Base-by-base conservation (phyloP, 352 stramenopile genomes). In the Phytophthora vignae region DNA sequence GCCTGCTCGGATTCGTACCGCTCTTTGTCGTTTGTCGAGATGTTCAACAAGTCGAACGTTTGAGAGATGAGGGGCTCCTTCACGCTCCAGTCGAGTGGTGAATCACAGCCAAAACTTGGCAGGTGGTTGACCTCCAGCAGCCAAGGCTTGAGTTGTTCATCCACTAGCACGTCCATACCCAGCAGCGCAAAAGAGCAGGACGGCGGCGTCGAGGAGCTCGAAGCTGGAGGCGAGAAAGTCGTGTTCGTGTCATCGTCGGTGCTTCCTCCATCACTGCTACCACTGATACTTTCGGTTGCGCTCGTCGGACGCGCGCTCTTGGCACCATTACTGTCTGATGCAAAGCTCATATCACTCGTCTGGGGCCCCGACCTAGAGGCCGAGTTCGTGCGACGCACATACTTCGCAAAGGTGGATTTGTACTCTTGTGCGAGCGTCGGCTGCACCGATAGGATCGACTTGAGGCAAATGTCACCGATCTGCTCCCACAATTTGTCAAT, bases 61-160 rank as follows among this genome's bases (percentile, higher is more conserved):
- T 99, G 92, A 7, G 85, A 90, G 48, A 99, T 98, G 3, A 99
- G 85, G 15, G 92, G 87, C 64, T 95, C 90, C 74, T 99, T 99
- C 73, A 99, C 96, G 60, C 95, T 90, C 84, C 87, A 91, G 77
- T 99, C 98, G 11, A 99, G 70, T 12, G 90, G 88, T 29, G 93
- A 98, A 67, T 99, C 98, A 54, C 95, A 99, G 3, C 90, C 94
- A 81, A 99, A 99, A 67, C 91, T 96, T 55, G 97, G 95, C 9
- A 99, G 59, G 70, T 99, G 96, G 73, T 99, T 99, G 29, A 99
- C 97, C 67, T 99, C 98, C 10, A 99, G 96, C 17, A 99, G 78
- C 88, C 93, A 98, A 6, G 97, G 96, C 64, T 98, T 98, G 0
- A 99, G 81, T 19, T 90, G 79, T 44, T 96, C 85, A 69, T 99